Evolutionary conservation across 805 yeast species (phyloP).

Genomic region (Metschnikowia similis): DNA sequence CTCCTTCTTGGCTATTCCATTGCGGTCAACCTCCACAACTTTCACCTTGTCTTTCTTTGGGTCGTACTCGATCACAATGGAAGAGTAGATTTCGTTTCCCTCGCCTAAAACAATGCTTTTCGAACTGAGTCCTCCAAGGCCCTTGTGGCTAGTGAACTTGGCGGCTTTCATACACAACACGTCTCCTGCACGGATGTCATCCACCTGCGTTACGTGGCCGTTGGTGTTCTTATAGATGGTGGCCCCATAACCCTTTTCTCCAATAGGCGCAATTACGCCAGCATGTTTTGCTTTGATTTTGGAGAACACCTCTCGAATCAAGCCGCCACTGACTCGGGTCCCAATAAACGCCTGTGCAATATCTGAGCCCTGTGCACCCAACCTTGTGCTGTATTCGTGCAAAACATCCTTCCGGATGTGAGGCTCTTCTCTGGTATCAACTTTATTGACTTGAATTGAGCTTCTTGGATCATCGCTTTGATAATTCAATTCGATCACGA

Average conservation of each 20-base stretch:
- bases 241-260: conserved; percentile 69
- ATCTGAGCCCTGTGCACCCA: conserved; percentile 48
- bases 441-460: conserved; percentile 37
- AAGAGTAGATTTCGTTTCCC: conserved; percentile 39
- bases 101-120: conserved; percentile 53
- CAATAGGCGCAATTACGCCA: conserved; percentile 51
- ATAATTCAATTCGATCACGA: conserved; percentile 54
- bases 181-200: conserved; percentile 79
- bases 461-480: conserved; percentile 51
- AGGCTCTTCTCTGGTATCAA: conserved; percentile 39
- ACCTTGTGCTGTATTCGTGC: conserved; percentile 43
- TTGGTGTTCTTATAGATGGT: conserved; percentile 53
- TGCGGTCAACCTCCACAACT: conserved; percentile 54
- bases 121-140: conserved; percentile 24
- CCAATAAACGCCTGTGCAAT: conserved; percentile 33
- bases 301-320: conserved; percentile 22
- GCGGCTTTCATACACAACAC: conserved; percentile 73
- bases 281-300: conserved; percentile 12
- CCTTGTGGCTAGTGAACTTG: conserved; percentile 66
- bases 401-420: conserved; percentile 43
- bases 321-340: conserved; percentile 23
- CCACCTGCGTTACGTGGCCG: conserved; percentile 45
- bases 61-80: conserved; percentile 72
- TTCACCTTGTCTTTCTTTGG: conserved; percentile 62
- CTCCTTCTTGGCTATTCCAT: conserved; percentile 53